Base-by-base conservation (phyloP, 78 protist genomes). In the Thecamonas trahens region DNA sequence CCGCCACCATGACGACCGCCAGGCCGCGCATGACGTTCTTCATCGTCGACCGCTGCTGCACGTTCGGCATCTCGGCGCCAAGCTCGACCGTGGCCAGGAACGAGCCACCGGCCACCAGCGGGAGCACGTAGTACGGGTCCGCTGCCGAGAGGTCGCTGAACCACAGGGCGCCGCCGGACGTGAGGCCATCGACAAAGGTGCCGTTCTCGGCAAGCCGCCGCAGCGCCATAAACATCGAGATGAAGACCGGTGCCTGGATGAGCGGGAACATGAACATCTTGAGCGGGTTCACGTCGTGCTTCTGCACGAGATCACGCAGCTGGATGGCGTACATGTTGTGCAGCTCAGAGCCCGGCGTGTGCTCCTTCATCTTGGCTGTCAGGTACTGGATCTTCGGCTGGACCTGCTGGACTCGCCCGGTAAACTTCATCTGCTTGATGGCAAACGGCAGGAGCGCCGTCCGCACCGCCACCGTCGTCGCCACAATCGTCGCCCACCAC, bases 141-240 rank as follows among this genome's bases (percentile, higher is more conserved):
- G 58, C 47, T 55, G 3, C 11, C 35, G 61, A 42, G n/a, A 65
- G 42, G 42, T 65, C 70, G 18, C 37, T 7, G 42, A 65, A 65
- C 70, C 70, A 65, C 26, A 42, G 38, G 18, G 22, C 28, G 5
- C 70, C 70, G 22, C 58, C 70, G 38, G 7, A 34, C 8, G 70
- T 49, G 22, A 9, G 20, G 70, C 8, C 58, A 8, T 39, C 22
- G 58, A 50, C 29, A 20, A 47, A 34, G 11, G 47, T 31, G 47
- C n/a, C 24, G 24, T 28, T 50, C 4, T 44, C 45, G 55, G 58
- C 55, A 37, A 65, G 44, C 35, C 32, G 34, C 8, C 70, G 34
- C n/a, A 65, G 70, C n/a, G 70, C 59, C 8, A 65, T 7, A 42
- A 65, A 65, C 59, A 65, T 47, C 59, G 47, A 47, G 70, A 65